Conservation (phyloP, 2,329 filamentous ascomycete genomes). For the Chaetomium globosum region DNA sequence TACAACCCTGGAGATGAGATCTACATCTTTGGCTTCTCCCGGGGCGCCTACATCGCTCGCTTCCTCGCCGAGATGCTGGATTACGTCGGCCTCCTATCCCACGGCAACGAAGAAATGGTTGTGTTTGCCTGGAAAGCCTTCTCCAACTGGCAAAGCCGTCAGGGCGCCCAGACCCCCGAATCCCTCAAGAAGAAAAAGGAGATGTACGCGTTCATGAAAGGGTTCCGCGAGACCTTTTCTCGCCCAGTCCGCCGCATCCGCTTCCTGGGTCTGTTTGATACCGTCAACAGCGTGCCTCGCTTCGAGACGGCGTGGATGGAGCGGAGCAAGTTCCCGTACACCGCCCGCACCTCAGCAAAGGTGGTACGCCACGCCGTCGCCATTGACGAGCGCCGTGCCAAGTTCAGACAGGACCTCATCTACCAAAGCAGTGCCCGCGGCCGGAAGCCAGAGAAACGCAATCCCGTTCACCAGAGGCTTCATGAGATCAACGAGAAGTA, state of each 20-base stretch:
- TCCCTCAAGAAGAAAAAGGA: slow-evolving; percentile 55
- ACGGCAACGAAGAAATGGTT: slow-evolving; percentile 84
- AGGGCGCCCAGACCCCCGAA: slow-evolving; percentile 43
- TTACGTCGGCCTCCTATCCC: slow-evolving; percentile 74
- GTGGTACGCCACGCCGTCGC: slow-evolving; percentile 70
- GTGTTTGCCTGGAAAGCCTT: slow-evolving; percentile 84
- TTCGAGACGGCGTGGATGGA: slow-evolving; percentile 81
- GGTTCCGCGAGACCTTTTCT: slow-evolving; percentile 79
- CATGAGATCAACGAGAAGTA: slow-evolving; percentile 45
- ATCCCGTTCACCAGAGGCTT: slow-evolving; percentile 34
- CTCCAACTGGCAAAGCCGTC: slow-evolving; percentile 69
- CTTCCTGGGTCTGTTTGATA: slow-evolving; percentile 80
- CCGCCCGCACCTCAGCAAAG: slow-evolving; percentile 58
- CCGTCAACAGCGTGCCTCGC: slow-evolving; percentile 75
- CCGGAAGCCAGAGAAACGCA: slow-evolving; percentile 33
- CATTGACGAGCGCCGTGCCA: slow-evolving; percentile 71
- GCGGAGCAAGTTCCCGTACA: slow-evolving; percentile 74
- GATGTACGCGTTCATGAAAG: slow-evolving; percentile 75
- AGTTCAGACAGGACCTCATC: slow-evolving; percentile 71
- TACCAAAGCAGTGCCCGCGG: slow-evolving; percentile 50
- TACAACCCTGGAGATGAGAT: slow-evolving; percentile 67
- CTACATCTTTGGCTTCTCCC: slow-evolving; percentile 74
- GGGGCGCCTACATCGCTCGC: slow-evolving; percentile 72
- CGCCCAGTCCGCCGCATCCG: slow-evolving; percentile 72
- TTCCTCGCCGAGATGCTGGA: slow-evolving; percentile 85